Evolutionary conservation across 2,329 filamentous ascomycete genomes (phyloP), one percentile per base, ranked within the genome.

Genomic region (Tolypocladium tropicale): DNA sequence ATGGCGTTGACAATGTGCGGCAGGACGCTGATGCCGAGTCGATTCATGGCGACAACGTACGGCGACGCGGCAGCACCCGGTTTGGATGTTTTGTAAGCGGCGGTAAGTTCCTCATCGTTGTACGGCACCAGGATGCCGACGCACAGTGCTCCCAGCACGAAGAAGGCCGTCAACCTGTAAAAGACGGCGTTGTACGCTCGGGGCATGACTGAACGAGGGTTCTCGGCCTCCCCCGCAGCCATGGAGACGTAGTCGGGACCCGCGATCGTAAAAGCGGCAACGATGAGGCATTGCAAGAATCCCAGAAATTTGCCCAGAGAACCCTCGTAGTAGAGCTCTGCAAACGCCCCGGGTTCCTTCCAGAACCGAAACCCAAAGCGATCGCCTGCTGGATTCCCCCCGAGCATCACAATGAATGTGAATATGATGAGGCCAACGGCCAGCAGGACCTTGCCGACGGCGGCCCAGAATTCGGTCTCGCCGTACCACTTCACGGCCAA

Each of bases 321-420:
- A 0, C 88, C 89, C 0, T 74, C 75, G 36, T 78, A 80, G 65
- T 87, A 84, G 52, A 85, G 77, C 59, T 85, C 79, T 3, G 80
- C 79, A 66, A 93, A 92, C 0, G 88, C 77, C 1, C 89, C 89
- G 0, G 88, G 89, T 0, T 81, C 73, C 4, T 78, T 74, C 82
- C 83, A 87, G 67, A 80, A 83, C 0, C 69, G 78, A 67, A 93
- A 93, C 1, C 89, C 89, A 59, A 89, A 89, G 0, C 81, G 75
- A 61, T 92, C 86, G 39, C 81, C 76, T 1, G 83, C 68, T 0
- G 90, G 90, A 62, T 93, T 94, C 3, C 88, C 90, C 9, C 90
- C 90, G 1, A 94, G 73, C 85, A 94, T 93, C 60, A 84, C 83
- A 60, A 95, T 78, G 65, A 95, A 90, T 2, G 90, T 93, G 72